Evolutionary conservation across 2,329 filamentous ascomycete species (phyloP).

Genomic region (Lojkania enalia): DNA sequence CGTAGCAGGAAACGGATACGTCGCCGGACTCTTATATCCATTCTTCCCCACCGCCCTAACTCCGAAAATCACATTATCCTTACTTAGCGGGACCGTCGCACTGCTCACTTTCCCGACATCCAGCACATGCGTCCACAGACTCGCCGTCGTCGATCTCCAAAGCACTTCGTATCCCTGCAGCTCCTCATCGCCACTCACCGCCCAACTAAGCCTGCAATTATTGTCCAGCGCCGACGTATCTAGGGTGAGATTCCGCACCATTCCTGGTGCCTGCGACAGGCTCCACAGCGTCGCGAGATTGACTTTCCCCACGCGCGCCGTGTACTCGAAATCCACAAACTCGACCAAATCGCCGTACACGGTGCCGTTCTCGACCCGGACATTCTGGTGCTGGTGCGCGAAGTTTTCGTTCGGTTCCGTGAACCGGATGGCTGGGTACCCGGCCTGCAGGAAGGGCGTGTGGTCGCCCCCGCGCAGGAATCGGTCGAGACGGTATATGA

Average conservation of each 20-base stretch:
- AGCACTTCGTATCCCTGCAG: conserved; percentile 59
- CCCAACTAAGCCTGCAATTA: conserved; percentile 56
- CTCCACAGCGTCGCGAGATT: conserved; percentile 60
- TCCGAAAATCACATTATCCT: conserved; percentile 63
- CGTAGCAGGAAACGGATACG: conserved; percentile 48
- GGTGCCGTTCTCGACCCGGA: conserved; percentile 53
- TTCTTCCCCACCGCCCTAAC: conserved; percentile 56
- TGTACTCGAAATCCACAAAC: conserved; percentile 62
- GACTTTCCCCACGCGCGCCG: conserved; percentile 57
- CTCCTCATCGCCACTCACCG: conserved; percentile 43
- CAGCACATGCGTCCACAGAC: conserved; percentile 55
- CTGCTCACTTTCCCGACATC: conserved; percentile 54
- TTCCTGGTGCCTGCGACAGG: conserved; percentile 56
- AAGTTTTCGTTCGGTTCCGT: conserved; percentile 63
- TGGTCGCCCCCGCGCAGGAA: conserved; percentile 63
- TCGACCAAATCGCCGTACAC: conserved; percentile 60
- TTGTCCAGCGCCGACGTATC: conserved; percentile 54
- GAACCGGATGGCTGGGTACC: conserved; percentile 59
- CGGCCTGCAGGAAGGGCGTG: conserved; percentile 57
- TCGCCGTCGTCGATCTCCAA: conserved; percentile 56
- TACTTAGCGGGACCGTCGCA: conserved; percentile 55
- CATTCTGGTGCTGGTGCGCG: conserved; percentile 61
- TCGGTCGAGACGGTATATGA: conserved; percentile 61
- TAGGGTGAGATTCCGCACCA: conserved; percentile 55
- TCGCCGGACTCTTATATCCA: conserved; percentile 56